A percentile compares a stretch with the other conserved stretches of the same genome.
phyloP scores from a whole-genome alignment of 805 yeast species.

The Saccharomyces jurei region DNA sequence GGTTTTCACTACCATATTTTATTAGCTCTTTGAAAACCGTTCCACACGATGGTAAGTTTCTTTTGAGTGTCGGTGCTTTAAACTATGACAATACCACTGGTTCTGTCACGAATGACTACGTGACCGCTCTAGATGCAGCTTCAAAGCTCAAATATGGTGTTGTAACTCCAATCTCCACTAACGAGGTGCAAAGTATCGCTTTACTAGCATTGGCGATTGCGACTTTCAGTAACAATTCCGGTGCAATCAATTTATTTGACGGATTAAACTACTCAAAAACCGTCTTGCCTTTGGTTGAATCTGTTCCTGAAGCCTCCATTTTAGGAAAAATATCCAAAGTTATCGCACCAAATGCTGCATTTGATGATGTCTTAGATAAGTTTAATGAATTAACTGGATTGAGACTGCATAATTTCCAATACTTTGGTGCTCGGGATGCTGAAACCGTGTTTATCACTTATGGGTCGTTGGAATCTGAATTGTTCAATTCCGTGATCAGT shows the following conservation, averaged over 20 bases:
- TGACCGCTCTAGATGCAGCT: slow-evolving; percentile 54
- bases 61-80: slow-evolving; percentile 69
- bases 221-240: slow-evolving; percentile 28
- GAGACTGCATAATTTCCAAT: slow-evolving; percentile 35
- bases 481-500: slow-evolving; percentile 40
- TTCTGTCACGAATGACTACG: slow-evolving; percentile 55
- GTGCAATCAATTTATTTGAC: slow-evolving; percentile 70
- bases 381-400: slow-evolving; percentile 22
- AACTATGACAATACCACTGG: slow-evolving; percentile 52
- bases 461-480: slow-evolving; percentile 60
- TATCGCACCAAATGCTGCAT: slow-evolving; percentile 11
- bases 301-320: slow-evolving; percentile 4
- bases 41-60: slow-evolving; percentile 42
- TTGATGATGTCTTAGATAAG: slow-evolving; percentile 20
- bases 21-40: slow-evolving; percentile 45
- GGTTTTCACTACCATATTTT: slow-evolving; percentile 62
- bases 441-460: slow-evolving; percentile 74
- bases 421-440: slow-evolving; percentile 54
- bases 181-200: slow-evolving; percentile 62
- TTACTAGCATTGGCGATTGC: slow-evolving; percentile 59
- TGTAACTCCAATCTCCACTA: slow-evolving; percentile 52
- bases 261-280: slow-evolving; percentile 46
- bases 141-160: slow-evolving; percentile 57
- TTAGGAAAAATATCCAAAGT: slow-evolving; percentile 8
- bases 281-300: slow-evolving; percentile 12